Evolutionary conservation across 495 filamentous ascomycete genomes (phyloP), one percentile per base, ranked within the genome.

Genomic region (Oidiodendron maius): DNA sequence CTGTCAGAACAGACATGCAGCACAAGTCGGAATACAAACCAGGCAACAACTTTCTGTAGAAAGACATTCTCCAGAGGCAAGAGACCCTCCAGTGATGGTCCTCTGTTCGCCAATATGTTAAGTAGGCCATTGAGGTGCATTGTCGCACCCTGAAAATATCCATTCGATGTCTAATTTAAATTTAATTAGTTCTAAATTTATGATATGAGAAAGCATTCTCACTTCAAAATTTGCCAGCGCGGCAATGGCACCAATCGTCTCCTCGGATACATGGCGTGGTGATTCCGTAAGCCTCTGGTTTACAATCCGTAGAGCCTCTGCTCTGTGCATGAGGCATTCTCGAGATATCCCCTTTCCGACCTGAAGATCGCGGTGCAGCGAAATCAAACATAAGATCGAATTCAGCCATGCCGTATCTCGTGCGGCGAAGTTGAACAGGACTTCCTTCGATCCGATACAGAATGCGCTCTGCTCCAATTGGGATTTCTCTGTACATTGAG

Each of bases 281-380:
- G 35, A 37, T 16, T 21, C 16, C 8, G 39, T 4, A 4, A 37
- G 4, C 13, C 44, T 13, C 16, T 21, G 10, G 17, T 47, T 47
- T 10, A 38, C 28, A 10, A 37, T n/a, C 13, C 44, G 44, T 4
- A 47, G 21, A 3, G 44, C 44, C 21, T 47, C 44, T 15, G 30
- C 44, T 36, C 44, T 24, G 18, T 47, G 44, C 17, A 38, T 37
- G 13, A 47, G 17, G 13, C 21, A 47, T 11, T 36, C 44, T n/a
- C 13, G 42, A 45, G 42, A 45, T 4, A 34, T 18, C 13, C 39
- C 21, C 8, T 24, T 20, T 9, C 39, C 39, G 18, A 24, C 24
- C 13, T 24, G 12, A n/a, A 42, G 39, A 42, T 42, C 39, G 17
- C 24, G 39, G 39, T 42, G 39, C 8, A 42, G 39, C 4, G 39